phyloP scores from a whole-genome alignment of 1,284 basidiomycete species.

The Gomphus bonarii region DNA sequence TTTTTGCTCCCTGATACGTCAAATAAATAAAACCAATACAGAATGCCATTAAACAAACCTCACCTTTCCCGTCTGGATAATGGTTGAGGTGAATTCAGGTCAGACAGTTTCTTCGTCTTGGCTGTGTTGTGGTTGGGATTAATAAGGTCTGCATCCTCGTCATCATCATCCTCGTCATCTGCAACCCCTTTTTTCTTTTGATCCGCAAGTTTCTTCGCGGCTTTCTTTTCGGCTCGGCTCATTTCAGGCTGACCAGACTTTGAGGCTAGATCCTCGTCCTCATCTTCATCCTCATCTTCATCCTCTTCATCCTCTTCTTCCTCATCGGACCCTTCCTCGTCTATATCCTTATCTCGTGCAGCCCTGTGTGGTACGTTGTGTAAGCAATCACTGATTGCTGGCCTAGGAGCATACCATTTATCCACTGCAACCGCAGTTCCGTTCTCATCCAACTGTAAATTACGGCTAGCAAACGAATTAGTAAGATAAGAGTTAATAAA shows the following conservation, averaged over 20 bases:
- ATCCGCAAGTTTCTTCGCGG: constrained; percentile 52
- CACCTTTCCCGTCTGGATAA: constrained; percentile 62
- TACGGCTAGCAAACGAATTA: constrained; percentile 30
- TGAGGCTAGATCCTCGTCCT: constrained; percentile 4
- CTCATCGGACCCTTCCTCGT: constrained; percentile 27
- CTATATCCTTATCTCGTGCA: constrained; percentile 26
- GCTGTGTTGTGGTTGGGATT: constrained; percentile 57
- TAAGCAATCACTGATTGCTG: neutral
- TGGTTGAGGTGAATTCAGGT: constrained; percentile 44
- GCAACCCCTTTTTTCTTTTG: constrained; percentile 31
- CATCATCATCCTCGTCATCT: constrained; percentile 31
- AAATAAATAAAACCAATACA: constrained; percentile 3
- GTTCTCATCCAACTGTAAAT: constrained; percentile 50
- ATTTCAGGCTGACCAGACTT: constrained; percentile 33
- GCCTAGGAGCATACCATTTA: constrained; percentile 29
- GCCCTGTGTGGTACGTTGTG: constrained; percentile 1
- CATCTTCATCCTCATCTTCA: constrained; percentile 23
- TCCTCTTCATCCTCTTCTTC: constrained; percentile 25
- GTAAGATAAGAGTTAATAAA: constrained; percentile 3
- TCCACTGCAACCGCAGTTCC: constrained; percentile 47
- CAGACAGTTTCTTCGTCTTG: constrained; percentile 58
- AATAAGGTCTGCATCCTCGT: constrained; percentile 50
- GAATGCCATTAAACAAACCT: constrained; percentile 17
- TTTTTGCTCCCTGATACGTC: constrained; percentile 60
- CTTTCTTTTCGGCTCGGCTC: constrained; percentile 54